Base-by-base conservation (phyloP, 2,329 filamentous ascomycete genomes). In the Penicillium sumatraense region DNA sequence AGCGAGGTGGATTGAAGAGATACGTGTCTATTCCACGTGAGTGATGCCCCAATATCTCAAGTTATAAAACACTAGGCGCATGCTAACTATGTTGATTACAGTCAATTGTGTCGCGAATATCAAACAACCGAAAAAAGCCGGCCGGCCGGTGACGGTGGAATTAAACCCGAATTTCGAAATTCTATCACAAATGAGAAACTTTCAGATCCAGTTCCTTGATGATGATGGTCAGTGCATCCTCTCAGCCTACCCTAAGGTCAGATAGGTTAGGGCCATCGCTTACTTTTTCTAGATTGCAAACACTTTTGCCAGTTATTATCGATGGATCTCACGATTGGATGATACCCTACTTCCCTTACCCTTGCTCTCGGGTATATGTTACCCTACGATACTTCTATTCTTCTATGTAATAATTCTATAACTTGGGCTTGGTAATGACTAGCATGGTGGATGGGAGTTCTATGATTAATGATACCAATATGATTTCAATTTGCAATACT, bases 111-210 rank as follows among this genome's bases (percentile, higher is more conserved):
- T 77, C 26, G 72, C 65, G 3, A 69, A 61, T 18, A 62, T 77
- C 35, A 73, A 72, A 41, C 69, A 70, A 11, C 70, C 69, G 6
- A 77, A 77, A 53, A 77, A 76, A 57, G 53, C 67, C 14, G 72
- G 72, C 6, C 66, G 68, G 36, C 74, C 75, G 29, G 69, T 75
- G 3, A 50, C 67, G n/a, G 33, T 78, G 29, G 66, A 74, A 18
- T 57, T 77, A 3, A 66, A 69, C 41, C 72, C 74, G 2, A 77
- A 76, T 51, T 76, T 76, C 49, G 75, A 78, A 6, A 62, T 75
- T 38, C 60, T 77, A n/a, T 58, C 73, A 8, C 64, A 73, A 54
- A 72, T 78, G 73, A 73, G 70, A 53, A 66, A 60, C 33, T 45
- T 78, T 36, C 65, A 71, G 41, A 70, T 78, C 38, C 59, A 65